Evolutionary conservation across 2,329 filamentous ascomycete species (phyloP), one percentile per base, ranked within the genome.

Genomic region (Trichoderma sp.): DNA sequence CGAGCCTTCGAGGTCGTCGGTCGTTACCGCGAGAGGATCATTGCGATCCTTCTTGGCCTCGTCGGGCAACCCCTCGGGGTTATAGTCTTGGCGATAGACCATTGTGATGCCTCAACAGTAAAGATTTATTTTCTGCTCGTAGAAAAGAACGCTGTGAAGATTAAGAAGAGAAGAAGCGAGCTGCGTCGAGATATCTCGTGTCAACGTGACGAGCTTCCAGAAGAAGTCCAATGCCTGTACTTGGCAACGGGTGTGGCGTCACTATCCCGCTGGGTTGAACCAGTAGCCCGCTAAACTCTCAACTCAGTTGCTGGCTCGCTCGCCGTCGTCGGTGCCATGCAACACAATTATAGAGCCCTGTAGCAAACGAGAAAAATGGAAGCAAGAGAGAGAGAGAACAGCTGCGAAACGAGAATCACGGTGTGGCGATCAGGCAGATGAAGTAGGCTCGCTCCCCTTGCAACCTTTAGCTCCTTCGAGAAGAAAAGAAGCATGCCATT

Each of bases 181-280:
- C 18, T 34, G 37, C 32, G 28, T 49, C 54, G 49, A 24, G 39
- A 28, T 54, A 58, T 32, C 16, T 56, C 39, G 46, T n/a, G 24
- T n/a, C 16, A 58, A 32, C 39, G 37, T 59, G 52, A 58, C n/a
- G 32, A 34, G 39, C 63, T 66, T 66, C 52, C 54, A 66, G 64
- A 59, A 51, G 11, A 26, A 66, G 54, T 66, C 54, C 54, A 51
- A 58, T 59, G 52, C 39, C 11, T 39, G 64, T 13, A 30, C 64
- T 66, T 66, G 39, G 54, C 63, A 66, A 16, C 64, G 64, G 64
- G 26, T 66, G 64, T 66, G 64, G 64, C 64, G 54, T 66, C 64
- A 49, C 52, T 66, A 66, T 56, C 52, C 37, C 37, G 52, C 52
- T 34, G 39, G 58, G 43, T 58, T 39, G 52, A 56, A 58, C 49